Evolutionary conservation across 305 asterid genomes (phyloP).

Genomic region (Rubia balearica): DNA sequence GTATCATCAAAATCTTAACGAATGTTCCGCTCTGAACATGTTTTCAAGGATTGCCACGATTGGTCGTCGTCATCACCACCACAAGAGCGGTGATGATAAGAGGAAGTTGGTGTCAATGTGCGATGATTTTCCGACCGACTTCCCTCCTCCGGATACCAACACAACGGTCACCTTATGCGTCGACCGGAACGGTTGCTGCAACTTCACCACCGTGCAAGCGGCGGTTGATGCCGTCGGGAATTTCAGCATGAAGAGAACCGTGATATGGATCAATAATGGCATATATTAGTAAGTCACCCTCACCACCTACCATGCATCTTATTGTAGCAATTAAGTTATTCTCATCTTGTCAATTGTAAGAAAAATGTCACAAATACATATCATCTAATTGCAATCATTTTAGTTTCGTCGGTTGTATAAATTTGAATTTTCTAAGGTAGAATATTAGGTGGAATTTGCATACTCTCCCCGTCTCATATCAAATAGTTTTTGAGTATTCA

Average conservation of each 20-base stretch:
- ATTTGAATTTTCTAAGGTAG: too few species aligned
- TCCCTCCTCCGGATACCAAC: slow-evolving; percentile 60
- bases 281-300: slow-evolving; percentile 57
- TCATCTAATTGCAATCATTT: too few species aligned
- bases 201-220: slow-evolving; percentile 74
- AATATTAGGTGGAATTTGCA: background rate
- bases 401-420: too few species aligned
- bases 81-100: slow-evolving; percentile 14
- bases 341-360: too few species aligned
- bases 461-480: too few species aligned
- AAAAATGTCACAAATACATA: too few species aligned
- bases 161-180: slow-evolving; percentile 53
- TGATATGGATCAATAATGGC: slow-evolving; percentile 80
- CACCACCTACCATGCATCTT: background rate
- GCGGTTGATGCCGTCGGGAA: slow-evolving; percentile 68
- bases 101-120: slow-evolving; percentile 32
- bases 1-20: slow-evolving; percentile 10
- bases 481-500: too few species aligned
- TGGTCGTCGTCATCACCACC: background rate
- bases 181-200: slow-evolving; percentile 79
- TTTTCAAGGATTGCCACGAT: slow-evolving; percentile 15
- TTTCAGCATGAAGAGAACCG: slow-evolving; percentile 44
- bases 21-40: slow-evolving; percentile 10
- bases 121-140: slow-evolving; percentile 52
- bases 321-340: too few species aligned